Evolutionary conservation across 192 early-diverging fungal genomes (phyloP), one percentile per base, ranked within the genome.

Genomic region (Backusella psychrophila): DNA sequence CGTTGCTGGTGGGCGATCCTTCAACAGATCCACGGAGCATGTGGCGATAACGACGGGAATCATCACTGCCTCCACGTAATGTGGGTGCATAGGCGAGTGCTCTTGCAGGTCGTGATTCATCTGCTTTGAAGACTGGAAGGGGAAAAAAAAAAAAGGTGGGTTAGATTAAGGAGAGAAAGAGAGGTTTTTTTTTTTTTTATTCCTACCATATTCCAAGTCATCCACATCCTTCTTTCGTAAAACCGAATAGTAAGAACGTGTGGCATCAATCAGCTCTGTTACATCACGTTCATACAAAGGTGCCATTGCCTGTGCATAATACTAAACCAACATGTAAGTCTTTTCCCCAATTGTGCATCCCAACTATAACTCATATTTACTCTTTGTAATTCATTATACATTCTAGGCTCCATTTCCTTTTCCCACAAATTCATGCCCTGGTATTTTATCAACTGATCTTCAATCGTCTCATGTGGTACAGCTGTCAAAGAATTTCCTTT

Each of bases 331-430:
- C 2, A 0, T 12, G 11, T 39, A 3, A 39, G 38, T 1, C 3
- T 33, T 33, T 29, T 0, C 9, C 36, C 9, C 7, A 38, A 38
- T 38, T 44, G 14, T 4, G 14, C 42, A 17, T 44, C 3, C 3
- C 33, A 33, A 0, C 2, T 44, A 15, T 17, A 44, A 14, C 17
- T 17, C 29, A 76, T 56, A 63, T 29, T 46, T 80, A 94, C 86
- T 77, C 86, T 90, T 66, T 93, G 93, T 6, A 94, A 75, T 72
- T 95, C 94, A 69, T 88, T 88, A 78, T 92, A 90, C 23, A 89
- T 84, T 33, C 86, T 82, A 31, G 92, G 83, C 42, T 93, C 91
- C 78, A 94, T 88, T 67, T 94, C 90, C 72, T 90, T 88, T 69
- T 93, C 83, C 94, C 94, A 95, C 19, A 92, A 71, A 41, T 88